Evolutionary conservation across 2,329 filamentous ascomycete species (phyloP).

Genomic region (Colletotrichum coccodes): DNA sequence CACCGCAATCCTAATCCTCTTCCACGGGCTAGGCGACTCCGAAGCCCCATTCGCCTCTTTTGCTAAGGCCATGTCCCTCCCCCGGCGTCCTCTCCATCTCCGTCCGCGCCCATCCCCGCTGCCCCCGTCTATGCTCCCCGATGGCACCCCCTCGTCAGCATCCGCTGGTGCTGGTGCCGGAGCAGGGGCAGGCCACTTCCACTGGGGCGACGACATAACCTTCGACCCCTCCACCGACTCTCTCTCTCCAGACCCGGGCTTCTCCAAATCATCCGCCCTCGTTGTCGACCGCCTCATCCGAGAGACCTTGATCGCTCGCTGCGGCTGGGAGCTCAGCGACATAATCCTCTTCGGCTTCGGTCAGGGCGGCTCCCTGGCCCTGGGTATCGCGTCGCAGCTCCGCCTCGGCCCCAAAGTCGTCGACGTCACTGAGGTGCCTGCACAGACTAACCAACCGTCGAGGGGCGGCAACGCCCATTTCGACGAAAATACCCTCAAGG

Average conservation of each 20-base stretch:
- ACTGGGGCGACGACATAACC: constrained; percentile 76
- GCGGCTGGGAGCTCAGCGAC: constrained; percentile 69
- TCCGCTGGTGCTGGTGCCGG: constrained; percentile 20
- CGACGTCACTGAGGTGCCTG: constrained; percentile 40
- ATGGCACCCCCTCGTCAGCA: constrained; percentile 30
- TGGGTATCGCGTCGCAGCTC: constrained; percentile 63
- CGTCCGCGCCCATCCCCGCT: constrained; percentile 75
- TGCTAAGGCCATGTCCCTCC: constrained; percentile 75
- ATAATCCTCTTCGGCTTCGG: constrained; percentile 74
- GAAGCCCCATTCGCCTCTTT: constrained; percentile 76
- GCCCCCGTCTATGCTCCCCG: constrained; percentile 72
- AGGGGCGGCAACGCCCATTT: constrained; percentile 4
- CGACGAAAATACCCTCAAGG: constrained; percentile 52
- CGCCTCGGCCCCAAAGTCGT: constrained; percentile 45
- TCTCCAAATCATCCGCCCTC: constrained; percentile 56
- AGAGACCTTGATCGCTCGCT: constrained; percentile 61
- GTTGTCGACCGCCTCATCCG: constrained; percentile 63
- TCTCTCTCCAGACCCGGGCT: constrained; percentile 71
- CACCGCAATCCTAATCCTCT: constrained; percentile 80
- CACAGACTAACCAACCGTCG: background rate
- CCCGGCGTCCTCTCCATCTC: constrained; percentile 81
- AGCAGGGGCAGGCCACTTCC: constrained; percentile 50
- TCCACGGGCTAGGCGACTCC: constrained; percentile 87
- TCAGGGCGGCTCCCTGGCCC: constrained; percentile 72
- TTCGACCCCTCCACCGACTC: constrained; percentile 61